These are phyloP conservation scores for Penicillium canariense DNA, from an alignment of 495 filamentous ascomycete genomes.

Conservation along the genomic window DNA sequence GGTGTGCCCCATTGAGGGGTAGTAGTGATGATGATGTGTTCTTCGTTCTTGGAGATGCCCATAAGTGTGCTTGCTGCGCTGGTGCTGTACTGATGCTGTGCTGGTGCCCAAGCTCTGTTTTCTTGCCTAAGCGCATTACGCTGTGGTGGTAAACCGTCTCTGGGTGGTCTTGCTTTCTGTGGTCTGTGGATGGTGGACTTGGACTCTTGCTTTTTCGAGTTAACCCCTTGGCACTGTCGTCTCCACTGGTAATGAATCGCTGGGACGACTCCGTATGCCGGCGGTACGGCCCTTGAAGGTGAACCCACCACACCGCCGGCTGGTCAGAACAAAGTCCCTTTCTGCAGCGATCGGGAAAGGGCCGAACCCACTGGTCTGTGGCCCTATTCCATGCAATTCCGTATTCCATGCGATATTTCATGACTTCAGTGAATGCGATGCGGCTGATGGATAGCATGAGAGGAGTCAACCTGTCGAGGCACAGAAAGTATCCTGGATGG, in stretches of 20 bases:
- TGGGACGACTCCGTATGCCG: conserved; percentile 7
- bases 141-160: not conserved
- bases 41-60: too few species aligned
- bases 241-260: conserved; percentile 15
- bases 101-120: conserved; percentile 26
- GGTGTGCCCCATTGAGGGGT: conserved; percentile 3
- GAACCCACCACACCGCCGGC: conserved; percentile 1
- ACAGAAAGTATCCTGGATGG: not conserved
- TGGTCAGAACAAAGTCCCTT: not conserved
- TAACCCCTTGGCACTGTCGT: not conserved
- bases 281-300: conserved; percentile 26
- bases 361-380: not conserved
- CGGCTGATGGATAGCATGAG: not conserved
- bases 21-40: not conserved
- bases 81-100: conserved; percentile 6
- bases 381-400: not conserved
- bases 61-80: too few species aligned
- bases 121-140: conserved; percentile 7
- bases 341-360: conserved; percentile 2
- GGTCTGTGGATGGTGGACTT: not conserved
- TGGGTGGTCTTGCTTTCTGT: not conserved
- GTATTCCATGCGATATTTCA: not conserved
- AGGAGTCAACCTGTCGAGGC: not conserved
- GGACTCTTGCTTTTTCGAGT: conserved; percentile 1
- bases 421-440: not conserved